A percentile compares a stretch with the other conserved stretches of the same genome.
Evolutionary conservation across 1,284 basidiomycete genomes (phyloP).

Genomic region (Kwoniella shivajii): DNA sequence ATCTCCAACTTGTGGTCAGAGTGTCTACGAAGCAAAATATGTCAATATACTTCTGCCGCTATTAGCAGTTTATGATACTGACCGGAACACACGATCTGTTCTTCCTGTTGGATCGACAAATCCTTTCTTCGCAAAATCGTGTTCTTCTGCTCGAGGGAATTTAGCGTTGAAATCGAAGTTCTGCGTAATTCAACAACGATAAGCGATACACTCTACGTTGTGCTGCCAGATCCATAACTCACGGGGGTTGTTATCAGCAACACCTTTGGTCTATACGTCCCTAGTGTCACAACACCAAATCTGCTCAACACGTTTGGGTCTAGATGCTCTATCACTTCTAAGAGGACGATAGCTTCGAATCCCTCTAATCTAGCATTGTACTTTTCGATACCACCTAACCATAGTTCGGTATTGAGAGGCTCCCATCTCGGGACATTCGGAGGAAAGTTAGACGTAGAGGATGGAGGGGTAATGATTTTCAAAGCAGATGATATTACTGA

Average conservation of each 20-base stretch:
- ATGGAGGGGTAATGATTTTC: constrained; percentile 34
- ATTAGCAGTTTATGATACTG: constrained; percentile 5
- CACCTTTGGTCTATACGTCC: constrained; percentile 75
- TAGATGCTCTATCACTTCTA: constrained; percentile 93
- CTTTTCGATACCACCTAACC: constrained; percentile 76
- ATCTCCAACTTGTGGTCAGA: constrained; percentile 92
- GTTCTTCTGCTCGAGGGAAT: constrained; percentile 66
- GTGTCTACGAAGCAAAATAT: constrained; percentile 51
- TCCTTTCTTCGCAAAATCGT: constrained; percentile 57
- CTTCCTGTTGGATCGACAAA: constrained; percentile 75
- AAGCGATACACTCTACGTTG: not conserved
- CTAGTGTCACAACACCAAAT: constrained; percentile 80
- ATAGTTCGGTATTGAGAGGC: constrained; percentile 69
- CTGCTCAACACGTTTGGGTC: constrained; percentile 66
- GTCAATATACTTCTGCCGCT: constrained; percentile 2
- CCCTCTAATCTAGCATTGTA: constrained; percentile 72
- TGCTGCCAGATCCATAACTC: constrained; percentile 15
- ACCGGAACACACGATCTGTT: constrained; percentile 61
- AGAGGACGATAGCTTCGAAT: constrained; percentile 79
- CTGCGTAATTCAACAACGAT: constrained; percentile 17
- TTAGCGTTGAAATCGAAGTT: constrained; percentile 73
- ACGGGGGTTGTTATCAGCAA: constrained; percentile 83
- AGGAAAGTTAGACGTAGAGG: constrained; percentile 14
- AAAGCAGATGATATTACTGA: constrained; percentile 46
- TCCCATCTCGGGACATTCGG: constrained; percentile 66